Conservation (phyloP, 129 eudicot genomes). For the Erigeron canadensis region DNA sequence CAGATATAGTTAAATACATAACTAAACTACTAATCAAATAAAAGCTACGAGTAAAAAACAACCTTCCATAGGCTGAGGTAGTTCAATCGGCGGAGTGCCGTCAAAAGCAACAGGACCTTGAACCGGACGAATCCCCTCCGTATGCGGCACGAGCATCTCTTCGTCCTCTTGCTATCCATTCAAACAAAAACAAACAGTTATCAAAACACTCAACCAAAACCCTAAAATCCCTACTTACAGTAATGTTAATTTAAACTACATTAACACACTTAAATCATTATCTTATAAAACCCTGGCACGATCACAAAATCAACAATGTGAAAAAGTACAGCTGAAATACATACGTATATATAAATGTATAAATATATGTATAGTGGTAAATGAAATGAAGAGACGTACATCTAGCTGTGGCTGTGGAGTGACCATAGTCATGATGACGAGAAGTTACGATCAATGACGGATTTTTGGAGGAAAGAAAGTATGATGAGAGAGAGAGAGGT, state of each 20-base stretch:
- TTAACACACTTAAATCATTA: slow-evolving; percentile 12
- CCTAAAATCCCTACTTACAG: slow-evolving; percentile 25
- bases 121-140: slow-evolving; percentile 65
- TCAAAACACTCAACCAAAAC: slow-evolving; percentile 15
- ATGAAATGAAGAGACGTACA: slow-evolving; percentile 42
- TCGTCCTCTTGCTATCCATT: slow-evolving; percentile 73
- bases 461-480: slow-evolving; percentile 16
- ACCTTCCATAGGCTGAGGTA: slow-evolving; percentile 87
- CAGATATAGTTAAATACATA: not conserved
- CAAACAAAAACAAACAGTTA: not conserved
- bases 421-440: slow-evolving; percentile 69
- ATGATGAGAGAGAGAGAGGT: slow-evolving; percentile 30
- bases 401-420: slow-evolving; percentile 75
- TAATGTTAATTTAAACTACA: slow-evolving; percentile 32
- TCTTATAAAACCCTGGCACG: slow-evolving; percentile 34
- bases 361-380: not conserved
- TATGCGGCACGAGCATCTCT: slow-evolving; percentile 91
- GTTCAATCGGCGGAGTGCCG: slow-evolving; percentile 52
- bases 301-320: slow-evolving; percentile 16
- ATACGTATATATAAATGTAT: not conserved
- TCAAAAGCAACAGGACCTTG: slow-evolving; percentile 46
- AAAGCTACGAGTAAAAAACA: slow-evolving; percentile 2
- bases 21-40: slow-evolving; percentile 9
- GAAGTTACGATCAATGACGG: slow-evolving; percentile 42
- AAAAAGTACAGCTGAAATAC: not conserved